Evolutionary conservation across 2,329 filamentous ascomycete genomes (phyloP), one percentile per base, ranked within the genome.

Genomic region (Colletotrichum incanum): DNA sequence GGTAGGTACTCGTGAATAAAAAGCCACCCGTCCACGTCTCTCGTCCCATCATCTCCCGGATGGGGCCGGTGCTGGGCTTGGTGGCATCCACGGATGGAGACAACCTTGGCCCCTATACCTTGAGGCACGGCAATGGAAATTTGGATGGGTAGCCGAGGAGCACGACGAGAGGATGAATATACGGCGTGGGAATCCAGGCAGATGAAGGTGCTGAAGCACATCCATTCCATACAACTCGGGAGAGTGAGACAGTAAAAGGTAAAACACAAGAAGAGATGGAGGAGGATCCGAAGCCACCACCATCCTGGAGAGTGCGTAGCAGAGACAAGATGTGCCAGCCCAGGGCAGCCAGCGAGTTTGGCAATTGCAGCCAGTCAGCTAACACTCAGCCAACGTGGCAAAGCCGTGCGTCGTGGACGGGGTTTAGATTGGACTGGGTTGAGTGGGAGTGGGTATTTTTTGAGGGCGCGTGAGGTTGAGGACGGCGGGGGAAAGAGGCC

Each of bases 21-120:
- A 20, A 23, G 37, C 60, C 3, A 45, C 47, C 11, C 55, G 47
- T 55, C 45, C 59, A 60, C 54, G 59, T 64, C 59, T 69, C 65
- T 72, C 69, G 54, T 69, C 65, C 54, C 69, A 72, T 69, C 65
- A 72, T 69, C 65, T 64, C 69, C 65, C 52, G 69, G 52, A 64
- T 69, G 69, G 52, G 69, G 69, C 69, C 59, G 59, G 31, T 52
- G 52, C 56, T 64, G 65, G 69, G 52, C 65, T 39, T 69, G 52
- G 69, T 54, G 39, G 60, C 69, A 58, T 62, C n/a, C 56, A 50
- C 58, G 49, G 43, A 71, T 52, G 58, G 52, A 47, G 52, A 60
- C 65, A 63, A 63, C 41, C 43, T 68, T 68, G 18, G n/a, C 20
- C 34, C 59, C 26, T 49, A 28, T 41, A 56, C 45, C 23, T 26